Conservation (phyloP, 352 stramenopile species). For the Peronospora farinosa region DNA sequence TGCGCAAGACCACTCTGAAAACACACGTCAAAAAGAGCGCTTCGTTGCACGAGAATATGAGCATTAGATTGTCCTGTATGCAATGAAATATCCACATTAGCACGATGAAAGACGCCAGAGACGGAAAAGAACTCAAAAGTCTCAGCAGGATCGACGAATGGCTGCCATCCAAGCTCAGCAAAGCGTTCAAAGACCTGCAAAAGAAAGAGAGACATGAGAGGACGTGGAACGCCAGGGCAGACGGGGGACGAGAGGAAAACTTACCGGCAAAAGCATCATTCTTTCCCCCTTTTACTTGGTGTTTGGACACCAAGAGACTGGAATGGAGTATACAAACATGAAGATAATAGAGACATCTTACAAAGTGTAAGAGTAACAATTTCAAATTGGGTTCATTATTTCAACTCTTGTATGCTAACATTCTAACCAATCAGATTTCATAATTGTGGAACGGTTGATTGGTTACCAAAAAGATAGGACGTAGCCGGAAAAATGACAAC, state of each 20-base stretch:
- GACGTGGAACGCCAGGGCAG: background rate
- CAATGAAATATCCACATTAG: slow-evolving; percentile 54
- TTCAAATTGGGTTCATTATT: no score
- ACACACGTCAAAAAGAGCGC: slow-evolving; percentile 72
- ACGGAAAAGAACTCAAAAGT: slow-evolving; percentile 84
- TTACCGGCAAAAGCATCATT: slow-evolving; percentile 41
- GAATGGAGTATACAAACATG: slow-evolving; percentile 18
- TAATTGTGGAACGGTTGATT: no score
- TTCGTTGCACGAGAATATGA: slow-evolving; percentile 53
- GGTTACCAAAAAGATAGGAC: no score
- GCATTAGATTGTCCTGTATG: slow-evolving; percentile 26
- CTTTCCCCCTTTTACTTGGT: slow-evolving; percentile 24
- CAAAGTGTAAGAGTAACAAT: slow-evolving; percentile 1
- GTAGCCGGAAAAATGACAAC: no score
- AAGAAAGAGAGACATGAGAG: background rate
- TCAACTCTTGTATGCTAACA: no score
- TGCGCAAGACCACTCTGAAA: slow-evolving; percentile 62
- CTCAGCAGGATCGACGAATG: slow-evolving; percentile 73
- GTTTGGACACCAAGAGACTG: slow-evolving; percentile 25
- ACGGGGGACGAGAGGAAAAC: slow-evolving; percentile 14
- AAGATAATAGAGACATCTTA: slow-evolving; percentile 14
- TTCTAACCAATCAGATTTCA: no score
- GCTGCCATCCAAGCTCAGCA: slow-evolving; percentile 69
- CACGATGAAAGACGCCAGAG: slow-evolving; percentile 62
- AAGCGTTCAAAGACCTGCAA: slow-evolving; percentile 69